A percentile compares a stretch with the other conserved stretches of the same genome.
phyloP scores from a whole-genome alignment of 306 rosid genomes.

The Ziziphus jujuba region DNA sequence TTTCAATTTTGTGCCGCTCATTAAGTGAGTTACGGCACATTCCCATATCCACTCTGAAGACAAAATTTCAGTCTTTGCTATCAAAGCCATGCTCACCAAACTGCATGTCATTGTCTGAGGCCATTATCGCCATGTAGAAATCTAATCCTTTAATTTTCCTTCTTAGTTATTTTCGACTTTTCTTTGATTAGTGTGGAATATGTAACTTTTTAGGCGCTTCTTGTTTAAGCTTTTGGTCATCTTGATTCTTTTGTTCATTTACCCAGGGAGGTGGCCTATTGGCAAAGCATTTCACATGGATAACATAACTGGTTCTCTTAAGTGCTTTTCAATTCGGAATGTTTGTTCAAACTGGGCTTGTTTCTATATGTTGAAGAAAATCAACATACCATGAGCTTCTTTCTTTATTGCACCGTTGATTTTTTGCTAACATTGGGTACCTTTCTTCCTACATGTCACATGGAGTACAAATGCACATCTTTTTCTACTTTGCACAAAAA shows the following conservation, averaged over 20 bases:
- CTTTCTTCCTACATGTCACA: constrained; percentile 45
- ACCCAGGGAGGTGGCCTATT: constrained; percentile 30
- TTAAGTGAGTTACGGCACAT: constrained; percentile 2
- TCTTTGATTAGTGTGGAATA: constrained; percentile 49
- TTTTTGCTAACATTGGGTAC: constrained; percentile 40
- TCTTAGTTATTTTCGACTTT: constrained; percentile 34
- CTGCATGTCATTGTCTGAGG: constrained; percentile 45
- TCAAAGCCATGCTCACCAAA: constrained; percentile 27
- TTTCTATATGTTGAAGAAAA: constrained; percentile 42
- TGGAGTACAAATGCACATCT: constrained; percentile 54
- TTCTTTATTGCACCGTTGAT: constrained; percentile 38
- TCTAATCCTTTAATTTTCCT: constrained; percentile 30
- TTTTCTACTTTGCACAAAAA: constrained; percentile 34
- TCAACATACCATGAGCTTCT: constrained; percentile 44
- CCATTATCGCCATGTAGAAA: constrained; percentile 25
- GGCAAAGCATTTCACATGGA: constrained; percentile 48
- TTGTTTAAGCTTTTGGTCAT: constrained; percentile 40
- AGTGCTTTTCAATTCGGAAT: constrained; percentile 55
- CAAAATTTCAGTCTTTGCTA: constrained; percentile 5
- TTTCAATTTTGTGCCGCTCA: constrained; percentile 5
- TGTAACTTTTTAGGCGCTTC: constrained; percentile 50
- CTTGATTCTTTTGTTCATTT: constrained; percentile 45
- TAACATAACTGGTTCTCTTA: constrained; percentile 40
- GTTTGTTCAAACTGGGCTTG: constrained; percentile 35
- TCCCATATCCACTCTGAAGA: constrained; percentile 11